These are phyloP conservation scores for Penicillium sp. DNA, from an alignment of 2,329 filamentous ascomycete species.

Conservation along the genomic window DNA sequence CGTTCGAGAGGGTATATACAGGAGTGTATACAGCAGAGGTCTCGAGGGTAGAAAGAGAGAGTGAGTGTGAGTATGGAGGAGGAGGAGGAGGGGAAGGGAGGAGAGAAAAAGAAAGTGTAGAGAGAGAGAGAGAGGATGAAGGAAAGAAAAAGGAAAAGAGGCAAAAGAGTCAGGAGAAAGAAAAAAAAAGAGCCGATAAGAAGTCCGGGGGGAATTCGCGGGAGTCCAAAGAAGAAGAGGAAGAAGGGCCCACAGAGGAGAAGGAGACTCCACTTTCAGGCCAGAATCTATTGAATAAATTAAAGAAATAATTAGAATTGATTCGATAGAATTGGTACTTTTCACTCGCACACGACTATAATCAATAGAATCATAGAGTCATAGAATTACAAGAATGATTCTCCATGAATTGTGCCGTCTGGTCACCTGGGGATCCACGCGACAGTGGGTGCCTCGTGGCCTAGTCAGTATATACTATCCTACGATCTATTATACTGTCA, in stretches of 20 bases:
- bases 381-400: no score
- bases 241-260: not conserved
- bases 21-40: not conserved
- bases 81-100: conserved; percentile 13
- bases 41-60: not conserved
- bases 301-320: no score
- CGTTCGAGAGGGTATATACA: not conserved
- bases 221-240: not conserved
- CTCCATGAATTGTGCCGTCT: not conserved
- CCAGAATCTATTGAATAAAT: not conserved
- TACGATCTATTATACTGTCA: no score
- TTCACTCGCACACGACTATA: no score
- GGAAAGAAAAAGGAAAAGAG: conserved; percentile 7
- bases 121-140: conserved; percentile 6
- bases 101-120: conserved; percentile 12
- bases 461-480: not conserved
- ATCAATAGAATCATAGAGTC: no score
- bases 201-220: conserved; percentile 28
- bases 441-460: not conserved
- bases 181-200: conserved; percentile 10
- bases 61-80: conserved; percentile 20
- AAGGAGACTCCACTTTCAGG: not conserved
- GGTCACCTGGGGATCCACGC: not conserved
- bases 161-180: conserved; percentile 2
- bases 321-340: no score